Percentiles rank a stretch among this genome's conserved stretches.
These are phyloP conservation scores for Russula lepida DNA, from an alignment of 768 basidiomycete genomes.

Conservation along the genomic window DNA sequence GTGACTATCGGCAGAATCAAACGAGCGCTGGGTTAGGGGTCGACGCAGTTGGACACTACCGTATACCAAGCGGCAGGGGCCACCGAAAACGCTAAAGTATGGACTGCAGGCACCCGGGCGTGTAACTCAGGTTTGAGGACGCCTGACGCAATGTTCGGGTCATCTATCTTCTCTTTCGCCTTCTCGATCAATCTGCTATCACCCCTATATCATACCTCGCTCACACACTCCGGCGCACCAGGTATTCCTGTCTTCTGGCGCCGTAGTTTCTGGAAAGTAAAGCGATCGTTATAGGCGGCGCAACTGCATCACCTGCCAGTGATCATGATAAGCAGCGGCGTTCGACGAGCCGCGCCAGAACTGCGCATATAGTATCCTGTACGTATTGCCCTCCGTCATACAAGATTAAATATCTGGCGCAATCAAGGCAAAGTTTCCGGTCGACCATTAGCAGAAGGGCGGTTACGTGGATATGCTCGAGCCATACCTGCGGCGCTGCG, in stretches of 20 bases:
- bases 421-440: not conserved
- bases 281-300: not conserved
- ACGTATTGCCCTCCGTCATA: not conserved
- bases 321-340: too few relatives aligned
- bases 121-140: too few relatives aligned
- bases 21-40: too few relatives aligned
- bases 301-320: too few relatives aligned
- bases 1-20: too few relatives aligned
- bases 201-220: not conserved
- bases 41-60: too few relatives aligned
- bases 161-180: not conserved
- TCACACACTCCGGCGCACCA: not conserved
- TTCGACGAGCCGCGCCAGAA: not conserved
- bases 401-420: too few relatives aligned
- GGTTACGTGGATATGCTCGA: not conserved
- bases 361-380: not conserved
- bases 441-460: not conserved
- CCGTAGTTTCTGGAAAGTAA: not conserved
- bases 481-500: not conserved
- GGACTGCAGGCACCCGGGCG: too few relatives aligned
- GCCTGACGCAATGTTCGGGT: too few relatives aligned
- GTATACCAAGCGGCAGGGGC: too few relatives aligned
- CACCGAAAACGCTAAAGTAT: too few relatives aligned
- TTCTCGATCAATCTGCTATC: not conserved
- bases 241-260: not conserved